Evolutionary conservation across 2,329 filamentous ascomycete species (phyloP), one percentile per base, ranked within the genome.

Genomic region (Geosmithia morbida): DNA sequence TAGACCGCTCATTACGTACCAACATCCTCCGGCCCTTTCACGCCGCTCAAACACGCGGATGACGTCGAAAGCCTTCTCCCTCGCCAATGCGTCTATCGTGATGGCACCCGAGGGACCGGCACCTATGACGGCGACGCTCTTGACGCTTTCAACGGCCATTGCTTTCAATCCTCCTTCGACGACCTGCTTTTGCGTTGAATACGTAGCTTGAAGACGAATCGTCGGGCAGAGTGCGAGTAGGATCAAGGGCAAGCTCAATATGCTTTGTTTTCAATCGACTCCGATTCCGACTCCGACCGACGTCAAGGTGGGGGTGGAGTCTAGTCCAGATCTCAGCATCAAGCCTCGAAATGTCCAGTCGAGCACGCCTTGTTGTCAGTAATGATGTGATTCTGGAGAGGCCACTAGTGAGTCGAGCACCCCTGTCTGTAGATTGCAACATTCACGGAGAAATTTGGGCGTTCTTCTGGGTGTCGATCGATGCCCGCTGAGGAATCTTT

Each of bases 31-130:
- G 1, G 75, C 65, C 14, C 66, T 68, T 50, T 78, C 74, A 46
- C 76, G 69, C 26, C 78, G 65, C 56, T 83, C 79, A 55, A 82
- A 83, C 0, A 82, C 75, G 6, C 74, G 68, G 48, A 81, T 75
- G 2, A 65, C 58, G 49, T 80, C 72, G 54, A 82, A 82, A 0
- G 62, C 56, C 51, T 75, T 66, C 56, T 83, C 79, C 55, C 76
- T 68, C 22, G 67, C 69, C 29, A 82, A 59, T 4, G 78, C 77
- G 62, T 82, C 76, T 2, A 79, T 70, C 0, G 76, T 61, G 48
- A 81, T 80, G 13, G 74, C 73, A 2, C 78, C 78, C 2, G 74
- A 68, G 7, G 79, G 78, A 6, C 78, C 78, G 2, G 75, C 68
- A 7, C 78, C 78, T 53, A 82, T 77, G 6, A 82, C 68, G 17